phyloP scores from a whole-genome alignment of 352 stramenopile genomes.

The Pythium utonaiense region DNA sequence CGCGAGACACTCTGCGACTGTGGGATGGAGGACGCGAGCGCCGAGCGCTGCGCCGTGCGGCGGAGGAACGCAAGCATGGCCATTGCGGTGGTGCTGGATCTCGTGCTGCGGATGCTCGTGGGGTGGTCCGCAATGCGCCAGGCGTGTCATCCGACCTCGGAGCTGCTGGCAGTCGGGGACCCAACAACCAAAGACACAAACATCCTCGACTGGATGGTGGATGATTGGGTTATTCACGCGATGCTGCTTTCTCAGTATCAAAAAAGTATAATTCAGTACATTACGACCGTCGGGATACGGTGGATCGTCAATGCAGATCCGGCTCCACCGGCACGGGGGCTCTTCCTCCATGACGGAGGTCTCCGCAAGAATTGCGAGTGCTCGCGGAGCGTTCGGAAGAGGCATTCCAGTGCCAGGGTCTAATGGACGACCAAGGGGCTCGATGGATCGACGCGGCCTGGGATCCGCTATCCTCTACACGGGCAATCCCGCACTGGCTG shows the following conservation, averaged over 20 bases:
- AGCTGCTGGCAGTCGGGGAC: background rate
- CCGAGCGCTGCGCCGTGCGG: slow-evolving; percentile 27
- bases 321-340: too few species aligned
- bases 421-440: too few species aligned
- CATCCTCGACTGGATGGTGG: background rate
- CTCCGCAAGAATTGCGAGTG: too few species aligned
- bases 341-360: too few species aligned
- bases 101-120: slow-evolving; percentile 9
- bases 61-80: slow-evolving; percentile 30
- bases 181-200: background rate
- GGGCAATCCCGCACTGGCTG: slow-evolving; percentile 3
- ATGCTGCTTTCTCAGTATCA: background rate
- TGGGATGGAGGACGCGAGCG: slow-evolving; percentile 3
- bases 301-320: too few species aligned
- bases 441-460: too few species aligned
- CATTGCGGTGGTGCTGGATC: slow-evolving; percentile 17
- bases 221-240: background rate
- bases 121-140: slow-evolving; percentile 5
- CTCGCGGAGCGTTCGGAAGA: too few species aligned
- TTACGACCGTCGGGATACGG: too few species aligned
- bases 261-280: background rate
- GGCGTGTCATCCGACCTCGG: background rate
- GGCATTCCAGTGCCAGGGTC: too few species aligned
- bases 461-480: too few species aligned
- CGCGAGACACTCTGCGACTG: background rate